A percentile compares a stretch with the other conserved stretches of the same genome.
phyloP scores from a whole-genome alignment of 495 filamentous ascomycete genomes.

The Delitschia confertaspora region DNA sequence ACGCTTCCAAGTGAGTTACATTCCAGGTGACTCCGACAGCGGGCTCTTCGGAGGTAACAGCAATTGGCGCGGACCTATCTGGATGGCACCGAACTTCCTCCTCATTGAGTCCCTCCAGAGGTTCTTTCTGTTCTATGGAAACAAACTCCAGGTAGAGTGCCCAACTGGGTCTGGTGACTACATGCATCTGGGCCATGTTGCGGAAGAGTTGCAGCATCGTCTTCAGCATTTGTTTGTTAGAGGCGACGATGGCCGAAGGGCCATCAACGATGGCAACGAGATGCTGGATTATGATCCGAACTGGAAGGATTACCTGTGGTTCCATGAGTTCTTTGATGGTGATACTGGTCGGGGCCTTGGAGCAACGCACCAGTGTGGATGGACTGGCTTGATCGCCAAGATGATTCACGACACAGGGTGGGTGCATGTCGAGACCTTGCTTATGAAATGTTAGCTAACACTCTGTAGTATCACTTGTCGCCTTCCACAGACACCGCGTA shows the following conservation, averaged over 20 bases:
- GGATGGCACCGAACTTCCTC: conserved; percentile 93
- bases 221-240: conserved; percentile 84
- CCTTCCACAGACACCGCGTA: conserved; percentile 84
- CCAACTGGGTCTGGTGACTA: conserved; percentile 87
- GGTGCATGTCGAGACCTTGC: conserved; percentile 26
- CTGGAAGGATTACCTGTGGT: conserved; percentile 92
- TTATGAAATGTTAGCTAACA: conserved; percentile 9
- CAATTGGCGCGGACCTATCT: conserved; percentile 92
- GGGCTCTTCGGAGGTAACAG: conserved; percentile 93
- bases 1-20: conserved; percentile 77
- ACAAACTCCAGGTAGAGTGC: conserved; percentile 79
- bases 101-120: conserved; percentile 85
- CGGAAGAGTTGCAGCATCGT: conserved; percentile 91
- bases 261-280: conserved; percentile 74
- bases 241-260: conserved; percentile 73
- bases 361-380: conserved; percentile 90
- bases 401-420: conserved; percentile 96
- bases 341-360: conserved; percentile 83
- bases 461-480: conserved; percentile 68
- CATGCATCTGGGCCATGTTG: conserved; percentile 95
- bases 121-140: conserved; percentile 93
- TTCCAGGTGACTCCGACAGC: conserved; percentile 90
- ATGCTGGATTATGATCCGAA: conserved; percentile 80
- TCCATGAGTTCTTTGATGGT: conserved; percentile 95
- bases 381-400: conserved; percentile 94